Conservation (phyloP, 2,329 filamentous ascomycete species). For the Colletotrichum neosansevieriae region DNA sequence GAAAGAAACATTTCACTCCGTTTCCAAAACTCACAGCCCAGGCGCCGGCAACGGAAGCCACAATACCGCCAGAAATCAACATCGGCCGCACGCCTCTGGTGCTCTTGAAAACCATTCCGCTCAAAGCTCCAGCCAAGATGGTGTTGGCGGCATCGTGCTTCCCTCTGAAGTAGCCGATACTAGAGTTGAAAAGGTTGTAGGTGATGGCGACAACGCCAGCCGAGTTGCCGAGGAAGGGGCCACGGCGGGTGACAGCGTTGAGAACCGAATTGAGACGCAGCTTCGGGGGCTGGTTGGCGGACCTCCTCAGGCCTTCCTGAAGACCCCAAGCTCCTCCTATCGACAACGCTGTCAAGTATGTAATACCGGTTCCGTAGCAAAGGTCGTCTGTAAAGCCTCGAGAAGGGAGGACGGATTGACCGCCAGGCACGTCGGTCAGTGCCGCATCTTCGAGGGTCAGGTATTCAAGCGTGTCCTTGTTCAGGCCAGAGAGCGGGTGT, state of each 20-base stretch:
- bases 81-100: constrained; percentile 91
- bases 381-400: constrained; percentile 98
- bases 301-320: constrained; percentile 86
- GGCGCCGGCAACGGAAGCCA: constrained; percentile 83
- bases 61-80: constrained; percentile 92
- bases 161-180: constrained; percentile 81
- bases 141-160: constrained; percentile 94
- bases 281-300: constrained; percentile 84
- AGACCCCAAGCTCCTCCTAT: constrained; percentile 93
- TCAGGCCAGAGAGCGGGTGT: constrained; percentile 92
- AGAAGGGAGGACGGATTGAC: constrained; percentile 89
- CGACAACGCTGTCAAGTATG: constrained; percentile 88
- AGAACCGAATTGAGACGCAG: constrained; percentile 93
- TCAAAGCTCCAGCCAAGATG: constrained; percentile 84
- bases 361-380: constrained; percentile 96
- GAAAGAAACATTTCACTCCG: background rate
- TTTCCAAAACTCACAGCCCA: constrained; percentile 82
- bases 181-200: constrained; percentile 94
- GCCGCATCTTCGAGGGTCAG: constrained; percentile 92
- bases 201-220: constrained; percentile 95
- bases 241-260: constrained; percentile 92
- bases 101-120: constrained; percentile 96
- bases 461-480: constrained; percentile 95
- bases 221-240: constrained; percentile 95
- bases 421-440: constrained; percentile 86